These are phyloP conservation scores for Aspergillus panamensis DNA, from an alignment of 495 filamentous ascomycete species.

Conservation along the genomic window DNA sequence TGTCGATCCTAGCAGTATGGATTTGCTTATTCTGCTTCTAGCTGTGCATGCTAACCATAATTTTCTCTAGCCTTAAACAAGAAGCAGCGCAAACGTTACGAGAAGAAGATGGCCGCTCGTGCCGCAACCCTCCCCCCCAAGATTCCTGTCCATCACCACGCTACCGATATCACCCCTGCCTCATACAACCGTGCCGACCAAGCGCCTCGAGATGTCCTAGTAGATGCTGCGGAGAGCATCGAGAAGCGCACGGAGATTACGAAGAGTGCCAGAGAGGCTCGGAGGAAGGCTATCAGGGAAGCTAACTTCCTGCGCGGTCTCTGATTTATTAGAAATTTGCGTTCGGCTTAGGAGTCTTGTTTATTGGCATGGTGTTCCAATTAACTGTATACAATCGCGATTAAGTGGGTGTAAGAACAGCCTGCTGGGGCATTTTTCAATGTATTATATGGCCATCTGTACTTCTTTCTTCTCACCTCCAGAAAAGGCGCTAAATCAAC, in stretches of 20 bases:
- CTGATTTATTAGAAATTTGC: slow-evolving; percentile 31
- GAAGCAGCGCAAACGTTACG: slow-evolving; percentile 59
- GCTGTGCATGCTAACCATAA: slow-evolving; percentile 1
- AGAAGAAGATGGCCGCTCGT: slow-evolving; percentile 59
- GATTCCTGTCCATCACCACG: slow-evolving; percentile 80
- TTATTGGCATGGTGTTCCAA: slow-evolving; percentile 13
- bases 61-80: slow-evolving; percentile 45
- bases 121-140: slow-evolving; percentile 65
- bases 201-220: slow-evolving; percentile 24
- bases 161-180: slow-evolving; percentile 70
- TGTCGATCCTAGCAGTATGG: slow-evolving; percentile 60
- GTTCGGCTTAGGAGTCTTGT: slow-evolving; percentile 12
- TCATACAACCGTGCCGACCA: slow-evolving; percentile 34
- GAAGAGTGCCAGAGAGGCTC: slow-evolving; percentile 64
- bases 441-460: slow-evolving; percentile 24
- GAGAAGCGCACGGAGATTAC: slow-evolving; percentile 43
- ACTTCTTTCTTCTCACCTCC: slow-evolving; percentile 17
- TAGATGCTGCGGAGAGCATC: slow-evolving; percentile 34
- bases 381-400: slow-evolving; percentile 18
- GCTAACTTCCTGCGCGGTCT: slow-evolving; percentile 86
- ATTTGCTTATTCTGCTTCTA: not conserved
- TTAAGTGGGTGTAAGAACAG: slow-evolving; percentile 4
- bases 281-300: slow-evolving; percentile 83
- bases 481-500: slow-evolving; percentile 16
- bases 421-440: slow-evolving; percentile 11